Evolutionary conservation across 352 stramenopile genomes (phyloP).

Genomic region (Stephanocyclus meneghinianus): DNA sequence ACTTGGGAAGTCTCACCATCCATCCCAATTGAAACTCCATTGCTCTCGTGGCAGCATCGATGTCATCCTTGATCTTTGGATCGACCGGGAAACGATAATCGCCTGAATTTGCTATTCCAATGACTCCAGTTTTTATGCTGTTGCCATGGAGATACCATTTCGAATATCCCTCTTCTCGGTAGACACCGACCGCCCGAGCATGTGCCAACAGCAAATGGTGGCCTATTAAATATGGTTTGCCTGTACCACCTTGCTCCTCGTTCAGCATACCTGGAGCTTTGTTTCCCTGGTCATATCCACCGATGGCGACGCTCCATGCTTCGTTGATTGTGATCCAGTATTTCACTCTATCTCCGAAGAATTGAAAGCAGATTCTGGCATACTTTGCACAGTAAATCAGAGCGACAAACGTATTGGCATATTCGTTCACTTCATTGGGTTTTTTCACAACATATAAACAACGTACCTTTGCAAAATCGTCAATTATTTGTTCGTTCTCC

Average conservation of each 20-base stretch:
- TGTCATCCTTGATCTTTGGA: slow-evolving; percentile 70
- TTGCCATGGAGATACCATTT: slow-evolving; percentile 15
- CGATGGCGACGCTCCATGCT: slow-evolving; percentile 86
- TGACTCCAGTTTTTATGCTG: slow-evolving; percentile 72
- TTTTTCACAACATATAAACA: neutral
- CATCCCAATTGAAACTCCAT: slow-evolving; percentile 89
- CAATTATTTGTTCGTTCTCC: slow-evolving; percentile 50
- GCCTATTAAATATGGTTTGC: slow-evolving; percentile 85
- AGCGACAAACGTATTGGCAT: neutral
- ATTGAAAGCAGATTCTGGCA: slow-evolving; percentile 87
- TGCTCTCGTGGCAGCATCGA: slow-evolving; percentile 83
- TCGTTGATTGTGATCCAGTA: slow-evolving; percentile 96
- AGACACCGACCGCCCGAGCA: slow-evolving; percentile 85
- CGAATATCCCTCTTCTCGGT: slow-evolving; percentile 84
- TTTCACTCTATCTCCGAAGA: slow-evolving; percentile 89
- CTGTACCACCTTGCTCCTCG: slow-evolving; percentile 43
- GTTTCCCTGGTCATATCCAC: slow-evolving; percentile 87
- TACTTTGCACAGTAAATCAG: slow-evolving; percentile 72
- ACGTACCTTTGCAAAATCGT: slow-evolving; percentile 66
- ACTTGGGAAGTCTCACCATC: slow-evolving; percentile 64
- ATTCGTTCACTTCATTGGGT: too few relatives aligned
- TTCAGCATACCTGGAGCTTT: slow-evolving; percentile 83
- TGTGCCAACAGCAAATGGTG: slow-evolving; percentile 92
- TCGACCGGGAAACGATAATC: slow-evolving; percentile 87
- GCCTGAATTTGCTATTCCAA: slow-evolving; percentile 90